Conservation (phyloP, 2,329 filamentous ascomycete species). For the Chaetomiaceae sp. region DNA sequence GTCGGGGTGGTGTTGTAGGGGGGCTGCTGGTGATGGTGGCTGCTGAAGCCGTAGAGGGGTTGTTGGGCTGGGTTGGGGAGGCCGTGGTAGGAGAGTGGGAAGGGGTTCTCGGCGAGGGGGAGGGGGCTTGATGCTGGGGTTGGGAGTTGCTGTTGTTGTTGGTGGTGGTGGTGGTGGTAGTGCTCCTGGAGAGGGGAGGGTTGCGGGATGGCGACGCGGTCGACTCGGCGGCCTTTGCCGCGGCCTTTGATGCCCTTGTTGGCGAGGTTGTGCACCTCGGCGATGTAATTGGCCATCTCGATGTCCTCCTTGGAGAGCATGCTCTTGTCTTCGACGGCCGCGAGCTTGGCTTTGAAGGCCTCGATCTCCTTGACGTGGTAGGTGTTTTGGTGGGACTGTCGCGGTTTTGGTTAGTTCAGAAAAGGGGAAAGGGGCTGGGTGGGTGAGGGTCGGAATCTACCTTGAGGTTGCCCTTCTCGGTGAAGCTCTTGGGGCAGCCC, state of each 20-base stretch:
- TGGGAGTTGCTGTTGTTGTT: neutral
- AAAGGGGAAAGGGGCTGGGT: no score
- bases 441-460: no score
- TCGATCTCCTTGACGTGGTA: constrained; percentile 76
- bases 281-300: constrained; percentile 80
- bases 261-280: constrained; percentile 88
- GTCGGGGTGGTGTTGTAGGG: no score
- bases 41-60: constrained; percentile 34
- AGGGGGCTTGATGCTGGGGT: constrained; percentile 1
- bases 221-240: constrained; percentile 73
- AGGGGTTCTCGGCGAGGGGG: neutral
- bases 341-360: constrained; percentile 66
- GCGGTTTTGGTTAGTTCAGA: constrained; percentile 11
- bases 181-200: neutral
- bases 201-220: constrained; percentile 18
- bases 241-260: constrained; percentile 98
- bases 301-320: constrained; percentile 63
- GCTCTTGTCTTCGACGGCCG: constrained; percentile 55
- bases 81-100: constrained; percentile 24
- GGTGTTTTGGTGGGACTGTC: constrained; percentile 84
- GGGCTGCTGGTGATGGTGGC: constrained; percentile 18
- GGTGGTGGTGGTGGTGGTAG: neutral
- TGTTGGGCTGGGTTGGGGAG: constrained; percentile 30
- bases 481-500: constrained; percentile 81
- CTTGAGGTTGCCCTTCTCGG: constrained; percentile 88